Conservation (phyloP, 371 early-diverging fungal species). For the Mucor lusitanicus region DNA sequence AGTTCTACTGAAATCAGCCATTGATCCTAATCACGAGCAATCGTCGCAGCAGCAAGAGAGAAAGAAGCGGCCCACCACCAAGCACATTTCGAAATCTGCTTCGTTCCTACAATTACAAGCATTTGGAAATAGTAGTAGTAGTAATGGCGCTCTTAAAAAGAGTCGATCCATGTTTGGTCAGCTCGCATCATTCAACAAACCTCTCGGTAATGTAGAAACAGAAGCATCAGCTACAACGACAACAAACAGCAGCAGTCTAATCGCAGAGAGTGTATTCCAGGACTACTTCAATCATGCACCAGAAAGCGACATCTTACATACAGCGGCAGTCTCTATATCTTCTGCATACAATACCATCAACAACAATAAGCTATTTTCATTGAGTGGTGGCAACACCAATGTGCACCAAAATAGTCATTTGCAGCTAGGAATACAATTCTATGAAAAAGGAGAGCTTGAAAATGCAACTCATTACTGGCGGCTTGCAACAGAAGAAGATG, state of each 20-base stretch:
- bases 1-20: neutral
- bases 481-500: conserved; percentile 68
- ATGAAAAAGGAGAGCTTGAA: conserved; percentile 55
- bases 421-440: conserved; percentile 3
- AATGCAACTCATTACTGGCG: conserved; percentile 80
- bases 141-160: neutral
- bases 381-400: neutral
- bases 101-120: conserved; percentile 17
- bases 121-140: neutral
- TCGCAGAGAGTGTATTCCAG: neutral
- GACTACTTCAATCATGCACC: neutral
- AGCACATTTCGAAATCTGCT: conserved; percentile 13
- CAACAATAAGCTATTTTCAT: neutral
- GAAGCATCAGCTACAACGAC: neutral
- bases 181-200: neutral
- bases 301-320: conserved; percentile 3
- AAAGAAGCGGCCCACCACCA: neutral
- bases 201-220: neutral
- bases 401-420: neutral
- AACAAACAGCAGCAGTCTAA: neutral
- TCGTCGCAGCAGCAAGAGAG: no score
- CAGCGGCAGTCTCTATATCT: conserved; percentile 14
- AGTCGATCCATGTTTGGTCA: conserved; percentile 22
- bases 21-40: neutral
- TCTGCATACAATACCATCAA: neutral